Evolutionary conservation across 768 basidiomycete species (phyloP).

Genomic region (Lentinula raphanica): DNA sequence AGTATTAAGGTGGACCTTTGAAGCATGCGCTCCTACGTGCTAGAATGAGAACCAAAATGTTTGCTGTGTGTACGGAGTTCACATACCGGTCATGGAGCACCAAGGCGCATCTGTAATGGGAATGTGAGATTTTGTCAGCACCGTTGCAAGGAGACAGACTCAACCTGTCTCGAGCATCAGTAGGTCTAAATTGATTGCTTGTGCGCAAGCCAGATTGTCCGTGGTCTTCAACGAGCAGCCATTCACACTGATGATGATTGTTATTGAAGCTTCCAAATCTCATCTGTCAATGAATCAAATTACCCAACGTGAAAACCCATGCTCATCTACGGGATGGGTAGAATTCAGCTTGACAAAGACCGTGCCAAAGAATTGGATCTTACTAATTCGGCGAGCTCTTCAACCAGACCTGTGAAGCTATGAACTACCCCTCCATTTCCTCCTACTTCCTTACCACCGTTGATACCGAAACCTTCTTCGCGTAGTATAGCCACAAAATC

Average conservation of each 20-base stretch:
- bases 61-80: neutral
- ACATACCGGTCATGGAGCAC: slow-evolving; percentile 56
- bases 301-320: slow-evolving; percentile 71
- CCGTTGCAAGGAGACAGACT: slow-evolving; percentile 2
- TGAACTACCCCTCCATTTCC: slow-evolving; percentile 75
- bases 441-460: slow-evolving; percentile 51
- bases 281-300: slow-evolving; percentile 1
- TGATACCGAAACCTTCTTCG: slow-evolving; percentile 57
- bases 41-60: neutral
- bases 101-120: slow-evolving; percentile 55
- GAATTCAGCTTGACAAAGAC: neutral
- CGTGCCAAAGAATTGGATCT: slow-evolving; percentile 15
- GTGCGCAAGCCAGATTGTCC: slow-evolving; percentile 52
- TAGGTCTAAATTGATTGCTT: slow-evolving; percentile 50
- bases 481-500: slow-evolving; percentile 64
- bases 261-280: neutral
- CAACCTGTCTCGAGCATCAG: slow-evolving; percentile 74
- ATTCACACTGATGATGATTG: slow-evolving; percentile 46
- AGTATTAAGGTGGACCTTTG: slow-evolving; percentile 41
- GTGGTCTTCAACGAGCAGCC: slow-evolving; percentile 75
- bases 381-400: slow-evolving; percentile 64
- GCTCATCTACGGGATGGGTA: slow-evolving; percentile 37
- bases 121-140: neutral
- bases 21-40: slow-evolving; percentile 44
- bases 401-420: slow-evolving; percentile 67